Evolutionary conservation across 768 basidiomycete species (phyloP).

Genomic region (Russula vinacea): DNA sequence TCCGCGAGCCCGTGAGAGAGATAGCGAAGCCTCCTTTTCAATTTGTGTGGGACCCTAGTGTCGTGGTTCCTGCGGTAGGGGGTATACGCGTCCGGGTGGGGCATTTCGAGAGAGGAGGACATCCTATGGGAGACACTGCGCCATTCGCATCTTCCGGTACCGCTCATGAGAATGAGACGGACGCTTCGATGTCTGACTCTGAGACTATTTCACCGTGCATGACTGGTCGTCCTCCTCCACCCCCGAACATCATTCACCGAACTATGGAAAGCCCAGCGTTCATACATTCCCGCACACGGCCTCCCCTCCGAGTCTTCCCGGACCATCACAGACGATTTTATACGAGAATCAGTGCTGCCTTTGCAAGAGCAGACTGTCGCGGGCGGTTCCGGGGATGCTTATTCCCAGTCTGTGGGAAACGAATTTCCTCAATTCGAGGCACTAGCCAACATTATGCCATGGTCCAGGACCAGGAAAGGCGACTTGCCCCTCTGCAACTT

Average conservation of each 20-base stretch:
- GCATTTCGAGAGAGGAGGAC: conserved; percentile 15
- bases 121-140: background rate
- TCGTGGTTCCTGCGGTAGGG: conserved; percentile 14
- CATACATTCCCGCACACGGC: background rate
- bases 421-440: conserved; percentile 8
- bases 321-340: conserved; percentile 15
- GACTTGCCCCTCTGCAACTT: background rate
- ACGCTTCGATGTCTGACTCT: background rate
- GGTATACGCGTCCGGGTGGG: conserved; percentile 25
- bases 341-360: conserved; percentile 8
- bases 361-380: background rate
- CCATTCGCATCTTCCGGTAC: background rate
- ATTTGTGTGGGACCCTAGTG: conserved; percentile 12
- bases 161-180: background rate
- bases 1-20: conserved; percentile 14
- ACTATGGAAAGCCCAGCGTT: background rate
- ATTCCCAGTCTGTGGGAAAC: background rate
- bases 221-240: conserved; percentile 14
- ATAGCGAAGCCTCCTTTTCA: background rate
- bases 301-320: background rate
- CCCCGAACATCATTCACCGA: background rate
- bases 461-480: conserved; percentile 7
- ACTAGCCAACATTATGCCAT: conserved; percentile 12
- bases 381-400: background rate
- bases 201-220: conserved; percentile 17